Evolutionary conservation across 1,139 yeast species (phyloP).

Genomic region (Lodderomyces orthopsilosis): DNA sequence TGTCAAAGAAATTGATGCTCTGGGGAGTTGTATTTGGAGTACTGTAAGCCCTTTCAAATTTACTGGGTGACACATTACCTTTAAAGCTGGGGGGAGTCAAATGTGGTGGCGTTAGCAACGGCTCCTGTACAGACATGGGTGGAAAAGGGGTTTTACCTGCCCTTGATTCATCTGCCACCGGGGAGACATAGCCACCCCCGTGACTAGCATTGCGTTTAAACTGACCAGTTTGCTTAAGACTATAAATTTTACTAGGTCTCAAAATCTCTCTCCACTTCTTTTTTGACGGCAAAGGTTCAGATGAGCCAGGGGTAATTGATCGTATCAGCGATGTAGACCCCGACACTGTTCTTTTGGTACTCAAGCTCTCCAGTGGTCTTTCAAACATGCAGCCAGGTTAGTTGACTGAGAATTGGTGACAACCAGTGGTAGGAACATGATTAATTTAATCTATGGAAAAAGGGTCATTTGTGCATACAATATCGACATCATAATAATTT

Average conservation of each 20-base stretch:
- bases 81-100: constrained; percentile 1
- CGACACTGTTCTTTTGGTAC: background rate
- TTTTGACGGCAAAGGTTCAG: background rate
- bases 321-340: background rate
- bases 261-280: constrained; percentile 3
- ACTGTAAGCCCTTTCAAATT: background rate
- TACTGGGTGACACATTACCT: background rate
- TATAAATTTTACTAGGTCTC: background rate
- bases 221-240: background rate
- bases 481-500: no score
- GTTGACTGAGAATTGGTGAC: background rate
- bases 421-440: background rate
- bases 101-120: background rate
- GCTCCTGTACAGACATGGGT: constrained; percentile 1
- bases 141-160: background rate
- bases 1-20: background rate
- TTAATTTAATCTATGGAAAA: background rate
- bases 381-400: background rate
- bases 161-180: background rate
- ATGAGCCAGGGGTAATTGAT: background rate
- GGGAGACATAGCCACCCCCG: background rate
- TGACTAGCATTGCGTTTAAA: background rate
- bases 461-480: background rate
- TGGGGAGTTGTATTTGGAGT: constrained; percentile 8
- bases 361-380: background rate